Evolutionary conservation across 2,329 filamentous ascomycete species (phyloP).

Genomic region (Plectosphaerella sp.): DNA sequence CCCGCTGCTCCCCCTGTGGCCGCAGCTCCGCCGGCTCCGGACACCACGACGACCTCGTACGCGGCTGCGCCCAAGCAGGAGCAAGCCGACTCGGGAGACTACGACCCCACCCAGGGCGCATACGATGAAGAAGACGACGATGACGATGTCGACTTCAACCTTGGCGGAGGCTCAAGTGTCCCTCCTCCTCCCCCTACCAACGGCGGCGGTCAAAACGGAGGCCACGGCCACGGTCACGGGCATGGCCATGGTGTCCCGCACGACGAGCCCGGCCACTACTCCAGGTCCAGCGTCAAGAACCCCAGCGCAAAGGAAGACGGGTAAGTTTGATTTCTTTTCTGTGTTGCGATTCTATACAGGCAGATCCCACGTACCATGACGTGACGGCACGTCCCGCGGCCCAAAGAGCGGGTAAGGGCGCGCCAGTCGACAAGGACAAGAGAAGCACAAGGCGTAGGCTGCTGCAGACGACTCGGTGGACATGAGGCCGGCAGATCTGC

Average conservation of each 20-base stretch:
- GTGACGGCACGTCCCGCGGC: no score
- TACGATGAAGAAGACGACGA: constrained; percentile 47
- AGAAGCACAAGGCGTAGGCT: no score
- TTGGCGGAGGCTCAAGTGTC: constrained; percentile 26
- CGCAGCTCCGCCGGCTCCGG: constrained; percentile 25
- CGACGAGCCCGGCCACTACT: constrained; percentile 24
- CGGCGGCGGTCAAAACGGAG: constrained; percentile 20
- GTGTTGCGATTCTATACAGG: constrained; percentile 6
- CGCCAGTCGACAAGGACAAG: no score
- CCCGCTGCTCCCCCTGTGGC: constrained; percentile 17
- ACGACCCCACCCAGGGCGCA: constrained; percentile 33
- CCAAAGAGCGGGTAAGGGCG: no score
- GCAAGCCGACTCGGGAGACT: constrained; percentile 24
- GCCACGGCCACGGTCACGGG: constrained; percentile 18
- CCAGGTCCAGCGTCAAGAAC: constrained; percentile 34
- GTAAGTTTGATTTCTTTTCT: constrained; percentile 53
- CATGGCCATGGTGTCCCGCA: constrained; percentile 20
- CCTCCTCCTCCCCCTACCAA: constrained; percentile 3
- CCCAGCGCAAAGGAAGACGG: constrained; percentile 83
- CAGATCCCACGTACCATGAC: no score
- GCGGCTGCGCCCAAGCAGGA: constrained; percentile 22
- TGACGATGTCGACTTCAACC: constrained; percentile 55
- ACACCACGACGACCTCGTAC: constrained; percentile 23
- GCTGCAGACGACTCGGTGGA: no score
- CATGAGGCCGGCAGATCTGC: no score